Base-by-base conservation (phyloP, 148 eudicot genomes). In the Rhododendron henanense region DNA sequence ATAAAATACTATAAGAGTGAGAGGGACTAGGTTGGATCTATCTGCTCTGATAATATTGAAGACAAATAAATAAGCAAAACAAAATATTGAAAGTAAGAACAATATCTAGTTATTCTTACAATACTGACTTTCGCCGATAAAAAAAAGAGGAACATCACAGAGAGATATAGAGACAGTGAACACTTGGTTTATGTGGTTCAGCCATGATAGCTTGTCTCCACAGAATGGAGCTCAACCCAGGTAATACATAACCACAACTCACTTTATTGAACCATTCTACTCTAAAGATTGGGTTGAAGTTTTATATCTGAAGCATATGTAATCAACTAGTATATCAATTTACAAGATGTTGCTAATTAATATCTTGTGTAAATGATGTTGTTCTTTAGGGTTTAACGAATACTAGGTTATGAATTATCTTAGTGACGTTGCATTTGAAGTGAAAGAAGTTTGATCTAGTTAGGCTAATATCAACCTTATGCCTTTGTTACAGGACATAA, bases 401-500 rank as follows among this genome's bases (percentile, higher is more conserved):
- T 33, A n/a, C 47, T 31, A 14, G 44, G 23, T 19, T 31, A 39
- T 59, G 78, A 41, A 2, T 84, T 23, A 35, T 82, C 3, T 55
- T 28, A 59, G 47, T n/a, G 35, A 31, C 25, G 6, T 59, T 77
- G 44, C 41, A 41, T 51, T 61, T 61, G 4, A 55, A 15, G 23
- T 33, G 79, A 74, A 4, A 10, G 83, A 48, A 18, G 45, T 19
- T 57, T 39, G 19, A 86, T 74, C 18, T 51, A 23, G 37, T 78
- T 67, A 21, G 10, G 53, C 5, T 81, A 10, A 53, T 23, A 25
- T 79, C n/a, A 19, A 9, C 82, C 55, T 28, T 18, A 2, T 79
- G 67, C 79, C 13, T 31, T 35, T 87, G 83, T 86, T 78, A 41
- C 92, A 91, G 92, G 93, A 91, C 85, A 91, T 91, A 78, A 85